phyloP scores from a whole-genome alignment of 2,329 filamentous ascomycete genomes.

The Pestalotiopsis sp. region DNA sequence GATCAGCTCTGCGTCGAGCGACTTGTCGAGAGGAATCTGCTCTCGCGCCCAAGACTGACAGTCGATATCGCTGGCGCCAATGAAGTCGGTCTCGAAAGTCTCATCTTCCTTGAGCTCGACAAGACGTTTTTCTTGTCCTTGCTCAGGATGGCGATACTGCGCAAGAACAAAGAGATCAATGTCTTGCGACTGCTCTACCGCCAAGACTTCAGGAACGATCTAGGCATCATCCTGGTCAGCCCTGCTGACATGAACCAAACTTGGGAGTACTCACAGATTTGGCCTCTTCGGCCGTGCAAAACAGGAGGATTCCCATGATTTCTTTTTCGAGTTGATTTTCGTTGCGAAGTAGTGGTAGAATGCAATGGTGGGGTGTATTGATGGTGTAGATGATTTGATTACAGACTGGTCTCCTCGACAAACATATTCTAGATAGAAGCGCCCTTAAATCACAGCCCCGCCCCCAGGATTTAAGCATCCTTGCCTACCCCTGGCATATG shows the following conservation, averaged over 20 bases:
- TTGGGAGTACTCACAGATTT: constrained; percentile 10
- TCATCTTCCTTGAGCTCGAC: constrained; percentile 7
- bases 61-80: constrained; percentile 9
- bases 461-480: not conserved
- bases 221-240: not conserved
- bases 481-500: not conserved
- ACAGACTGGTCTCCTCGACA: not conserved
- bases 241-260: not conserved
- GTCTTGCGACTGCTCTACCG: not conserved
- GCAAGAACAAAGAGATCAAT: not conserved
- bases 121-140: not conserved
- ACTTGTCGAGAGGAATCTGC: constrained; percentile 6
- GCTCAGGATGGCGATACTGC: constrained; percentile 1
- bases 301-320: constrained; percentile 11
- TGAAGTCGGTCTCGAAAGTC: constrained; percentile 12
- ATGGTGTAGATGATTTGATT: not conserved
- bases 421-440: not conserved
- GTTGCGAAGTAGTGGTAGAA: not conserved
- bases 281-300: constrained; percentile 12
- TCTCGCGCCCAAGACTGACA: constrained; percentile 13
- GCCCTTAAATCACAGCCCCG: not conserved
- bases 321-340: not conserved
- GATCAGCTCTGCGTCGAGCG: constrained; percentile 3
- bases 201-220: not conserved
- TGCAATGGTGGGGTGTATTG: not conserved